Base-by-base conservation (phyloP, 345 rosid species). In the Melaleuca alternifolia region DNA sequence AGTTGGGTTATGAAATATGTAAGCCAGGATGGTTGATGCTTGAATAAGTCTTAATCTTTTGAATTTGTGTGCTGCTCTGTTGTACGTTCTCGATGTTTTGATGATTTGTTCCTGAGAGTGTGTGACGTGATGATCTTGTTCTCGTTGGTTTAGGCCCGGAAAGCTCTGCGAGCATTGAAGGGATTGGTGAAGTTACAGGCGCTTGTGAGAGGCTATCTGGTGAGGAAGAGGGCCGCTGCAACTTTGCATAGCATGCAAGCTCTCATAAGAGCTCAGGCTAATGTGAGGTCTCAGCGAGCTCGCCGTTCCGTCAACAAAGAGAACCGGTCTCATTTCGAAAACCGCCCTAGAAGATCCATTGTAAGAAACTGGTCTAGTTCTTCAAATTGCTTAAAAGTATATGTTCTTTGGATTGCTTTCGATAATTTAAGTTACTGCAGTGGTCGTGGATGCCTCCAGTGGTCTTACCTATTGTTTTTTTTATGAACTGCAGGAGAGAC, bases 151-250 rank as follows among this genome's bases (percentile, higher is more conserved):
- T 51, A 96, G 98, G 94, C 98, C 21, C 90, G 98, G 85, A 96
- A 93, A 89, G 98, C 98, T 5, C 91, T 91, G 85, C 88, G 98
- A 91, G 98, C 98, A 6, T 88, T 96, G 86, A 95, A 91, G 88
- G 96, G 96, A 86, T 88, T 96, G 86, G 98, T 95, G 82, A 93
- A 94, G 91, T 82, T 96, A 50, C 98, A 96, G 85, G 98, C 98
- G n/a, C 87, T 94, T 12, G 95, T 96, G 46, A 91, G 98, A 89
- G 98, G 98, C 16, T 95, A 88, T 88, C 90, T 96, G 16, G 98
- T 93, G 23, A 92, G 98, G 82, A 96, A 94, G 87, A 93, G 95
- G 2, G 93, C 95, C 0, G 87, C 92, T 20, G 95, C 94, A 28
- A 94, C 96, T 83, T 91, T 96, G 48, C 92, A 88, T 1, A 90